Evolutionary conservation across 495 filamentous ascomycete genomes (phyloP).

Genomic region (Penicillium mononematosum): DNA sequence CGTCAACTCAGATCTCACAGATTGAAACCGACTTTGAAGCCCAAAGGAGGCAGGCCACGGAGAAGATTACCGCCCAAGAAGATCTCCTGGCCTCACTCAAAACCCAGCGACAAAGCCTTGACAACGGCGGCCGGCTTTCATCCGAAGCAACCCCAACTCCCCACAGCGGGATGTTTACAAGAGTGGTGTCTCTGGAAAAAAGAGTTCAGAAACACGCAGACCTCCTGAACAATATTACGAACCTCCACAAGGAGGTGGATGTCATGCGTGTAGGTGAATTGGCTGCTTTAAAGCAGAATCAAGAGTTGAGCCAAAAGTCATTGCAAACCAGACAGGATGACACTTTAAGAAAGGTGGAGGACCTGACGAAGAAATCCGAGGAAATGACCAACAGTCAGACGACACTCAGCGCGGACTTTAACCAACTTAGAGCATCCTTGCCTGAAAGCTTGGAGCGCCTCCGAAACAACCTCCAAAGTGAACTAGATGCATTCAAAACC

Average conservation of each 20-base stretch:
- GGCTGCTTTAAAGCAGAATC: background rate
- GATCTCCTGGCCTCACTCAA: background rate
- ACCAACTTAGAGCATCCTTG: background rate
- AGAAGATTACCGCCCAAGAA: background rate
- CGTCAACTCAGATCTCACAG: background rate
- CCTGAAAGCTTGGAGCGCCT: background rate
- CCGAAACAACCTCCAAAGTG: background rate
- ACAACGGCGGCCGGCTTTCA: background rate
- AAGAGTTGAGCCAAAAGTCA: background rate
- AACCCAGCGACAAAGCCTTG: background rate
- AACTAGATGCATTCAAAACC: background rate
- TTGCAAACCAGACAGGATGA: background rate
- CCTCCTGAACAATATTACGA: background rate
- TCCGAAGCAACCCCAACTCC: background rate
- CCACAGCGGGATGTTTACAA: background rate
- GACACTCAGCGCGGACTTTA: background rate
- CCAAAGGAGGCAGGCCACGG: background rate
- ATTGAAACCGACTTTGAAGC: background rate
- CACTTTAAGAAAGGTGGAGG: background rate
- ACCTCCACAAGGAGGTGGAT: background rate
- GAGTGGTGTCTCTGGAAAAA: background rate
- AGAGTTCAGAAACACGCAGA: background rate
- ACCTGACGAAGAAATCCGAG: background rate
- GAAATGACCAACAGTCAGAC: background rate
- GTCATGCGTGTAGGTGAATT: background rate